Percentiles rank a stretch among this genome's conserved stretches.
phyloP scores from a whole-genome alignment of 164 flowering plant genomes.

The Vitis amurensis region DNA sequence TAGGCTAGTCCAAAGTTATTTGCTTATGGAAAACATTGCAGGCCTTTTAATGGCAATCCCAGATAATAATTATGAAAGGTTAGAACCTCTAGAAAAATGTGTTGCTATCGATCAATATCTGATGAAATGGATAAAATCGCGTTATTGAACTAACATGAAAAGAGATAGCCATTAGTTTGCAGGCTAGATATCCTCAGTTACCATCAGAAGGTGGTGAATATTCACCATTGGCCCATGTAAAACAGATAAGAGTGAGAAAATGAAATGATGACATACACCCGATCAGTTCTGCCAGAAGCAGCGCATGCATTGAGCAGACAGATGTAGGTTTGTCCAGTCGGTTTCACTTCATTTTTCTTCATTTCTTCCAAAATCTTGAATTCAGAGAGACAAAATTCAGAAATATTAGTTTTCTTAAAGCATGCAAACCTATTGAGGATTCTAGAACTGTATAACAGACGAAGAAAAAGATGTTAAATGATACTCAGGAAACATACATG shows the following conservation, averaged over 20 bases:
- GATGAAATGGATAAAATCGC: no score
- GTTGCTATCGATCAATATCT: no score
- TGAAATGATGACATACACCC: conserved; percentile 63
- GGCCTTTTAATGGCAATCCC: no score
- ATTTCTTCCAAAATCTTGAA: conserved; percentile 91
- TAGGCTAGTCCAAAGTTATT: no score
- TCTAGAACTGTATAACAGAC: not conserved
- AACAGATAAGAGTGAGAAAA: not conserved
- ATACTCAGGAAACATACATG: conserved; percentile 36
- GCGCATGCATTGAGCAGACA: conserved; percentile 91
- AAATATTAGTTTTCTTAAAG: not conserved
- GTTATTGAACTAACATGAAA: no score
- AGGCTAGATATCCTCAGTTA: no score
- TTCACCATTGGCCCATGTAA: not conserved
- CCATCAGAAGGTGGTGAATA: no score
- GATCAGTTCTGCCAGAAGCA: conserved; percentile 72
- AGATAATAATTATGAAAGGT: no score
- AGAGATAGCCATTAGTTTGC: no score
- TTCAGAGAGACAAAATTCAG: conserved; percentile 7
- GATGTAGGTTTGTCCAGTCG: conserved; percentile 81
- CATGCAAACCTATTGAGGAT: not conserved
- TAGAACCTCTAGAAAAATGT: no score
- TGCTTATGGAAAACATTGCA: no score
- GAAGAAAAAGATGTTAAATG: not conserved
- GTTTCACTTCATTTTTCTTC: conserved; percentile 82